Evolutionary conservation across 768 basidiomycete species (phyloP).

Genomic region (Cubamyces lactineus): DNA sequence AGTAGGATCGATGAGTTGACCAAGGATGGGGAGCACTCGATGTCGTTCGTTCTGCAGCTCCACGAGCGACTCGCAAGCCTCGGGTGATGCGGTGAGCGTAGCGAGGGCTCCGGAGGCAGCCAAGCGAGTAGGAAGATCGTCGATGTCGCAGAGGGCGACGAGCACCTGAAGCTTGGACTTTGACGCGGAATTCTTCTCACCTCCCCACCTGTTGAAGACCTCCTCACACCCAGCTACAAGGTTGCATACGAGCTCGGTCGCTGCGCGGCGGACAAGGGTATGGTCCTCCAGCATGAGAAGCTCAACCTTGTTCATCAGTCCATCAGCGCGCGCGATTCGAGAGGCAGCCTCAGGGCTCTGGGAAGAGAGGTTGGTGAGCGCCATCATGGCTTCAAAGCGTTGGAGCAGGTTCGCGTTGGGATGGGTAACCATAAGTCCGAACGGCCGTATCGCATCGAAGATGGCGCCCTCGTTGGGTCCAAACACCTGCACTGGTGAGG

Average conservation of each 20-base stretch:
- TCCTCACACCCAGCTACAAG: constrained; percentile 76
- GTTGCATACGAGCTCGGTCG: constrained; percentile 92
- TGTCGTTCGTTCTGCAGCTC: constrained; percentile 66
- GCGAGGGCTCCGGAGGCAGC: constrained; percentile 94
- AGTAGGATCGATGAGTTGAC: constrained; percentile 66
- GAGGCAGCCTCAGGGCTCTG: constrained; percentile 65
- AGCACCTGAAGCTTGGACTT: constrained; percentile 79
- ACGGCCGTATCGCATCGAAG: constrained; percentile 82
- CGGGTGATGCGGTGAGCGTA: constrained; percentile 64
- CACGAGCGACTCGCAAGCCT: constrained; percentile 63
- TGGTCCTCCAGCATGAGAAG: constrained; percentile 83
- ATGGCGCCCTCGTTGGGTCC: constrained; percentile 79
- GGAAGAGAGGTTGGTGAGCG: constrained; percentile 92
- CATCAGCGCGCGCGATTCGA: constrained; percentile 64
- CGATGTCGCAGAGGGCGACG: constrained; percentile 82
- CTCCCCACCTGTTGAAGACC: constrained; percentile 75
- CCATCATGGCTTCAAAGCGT: constrained; percentile 93
- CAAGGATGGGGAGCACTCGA: constrained; percentile 66
- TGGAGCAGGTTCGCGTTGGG: constrained; percentile 74
- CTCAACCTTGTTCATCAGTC: constrained; percentile 68
- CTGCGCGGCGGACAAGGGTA: constrained; percentile 78
- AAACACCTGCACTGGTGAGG: constrained; percentile 88
- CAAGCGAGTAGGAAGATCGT: constrained; percentile 80
- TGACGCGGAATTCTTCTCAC: constrained; percentile 42
- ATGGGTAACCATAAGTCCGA: constrained; percentile 74